These are phyloP conservation scores for Mucor circinelloides DNA, from an alignment of 371 early-diverging fungal genomes.

Conservation along the genomic window DNA sequence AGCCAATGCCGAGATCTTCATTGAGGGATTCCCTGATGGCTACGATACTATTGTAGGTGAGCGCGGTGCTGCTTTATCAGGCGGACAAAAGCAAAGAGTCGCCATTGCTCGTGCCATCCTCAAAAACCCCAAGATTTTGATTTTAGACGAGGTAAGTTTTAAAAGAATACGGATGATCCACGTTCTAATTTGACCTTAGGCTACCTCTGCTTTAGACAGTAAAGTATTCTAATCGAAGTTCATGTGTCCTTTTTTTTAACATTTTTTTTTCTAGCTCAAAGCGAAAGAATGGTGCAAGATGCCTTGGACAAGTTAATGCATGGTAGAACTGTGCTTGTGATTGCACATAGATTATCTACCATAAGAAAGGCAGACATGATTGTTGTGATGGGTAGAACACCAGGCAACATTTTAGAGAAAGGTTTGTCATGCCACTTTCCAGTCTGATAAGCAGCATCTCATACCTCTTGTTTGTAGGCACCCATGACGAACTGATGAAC, in stretches of 20 bases:
- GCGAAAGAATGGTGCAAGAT: constrained; percentile 72
- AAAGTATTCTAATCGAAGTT: constrained; percentile 9
- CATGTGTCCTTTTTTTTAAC: not conserved
- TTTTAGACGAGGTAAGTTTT: not conserved
- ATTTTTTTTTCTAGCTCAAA: constrained; percentile 46
- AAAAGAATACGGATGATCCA: not conserved
- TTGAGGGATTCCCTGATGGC: constrained; percentile 66
- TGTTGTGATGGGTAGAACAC: constrained; percentile 65
- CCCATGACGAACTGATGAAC: constrained; percentile 59
- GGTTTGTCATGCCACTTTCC: constrained; percentile 29
- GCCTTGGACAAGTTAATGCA: constrained; percentile 69
- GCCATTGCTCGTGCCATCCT: constrained; percentile 77
- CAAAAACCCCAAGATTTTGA: constrained; percentile 59
- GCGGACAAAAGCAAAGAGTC: constrained; percentile 89
- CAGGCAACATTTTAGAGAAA: constrained; percentile 66
- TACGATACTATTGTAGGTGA: constrained; percentile 72
- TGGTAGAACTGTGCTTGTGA: constrained; percentile 74
- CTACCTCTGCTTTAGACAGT: constrained; percentile 70
- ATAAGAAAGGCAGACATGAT: constrained; percentile 72
- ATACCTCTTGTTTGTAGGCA: constrained; percentile 30
- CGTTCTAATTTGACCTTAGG: constrained; percentile 79
- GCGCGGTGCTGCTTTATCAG: constrained; percentile 69
- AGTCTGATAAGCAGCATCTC: not conserved
- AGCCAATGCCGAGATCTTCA: constrained; percentile 76
- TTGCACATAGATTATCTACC: constrained; percentile 79